phyloP scores from a whole-genome alignment of 768 basidiomycete genomes.

The Russula vinacea region DNA sequence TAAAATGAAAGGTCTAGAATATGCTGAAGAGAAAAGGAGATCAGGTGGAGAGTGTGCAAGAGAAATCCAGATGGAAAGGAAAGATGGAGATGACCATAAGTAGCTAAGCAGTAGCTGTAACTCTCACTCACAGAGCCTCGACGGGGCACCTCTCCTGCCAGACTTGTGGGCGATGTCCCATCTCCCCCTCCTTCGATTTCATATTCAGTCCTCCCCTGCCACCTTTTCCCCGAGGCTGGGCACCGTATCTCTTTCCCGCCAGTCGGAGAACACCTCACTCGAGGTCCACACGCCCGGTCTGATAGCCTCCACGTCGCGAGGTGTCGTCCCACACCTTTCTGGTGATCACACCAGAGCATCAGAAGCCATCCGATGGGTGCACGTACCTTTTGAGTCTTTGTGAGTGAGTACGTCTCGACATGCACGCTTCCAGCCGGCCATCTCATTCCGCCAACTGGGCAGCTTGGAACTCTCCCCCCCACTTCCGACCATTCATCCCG shows the following conservation, averaged over 20 bases:
- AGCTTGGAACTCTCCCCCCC: constrained; percentile 69
- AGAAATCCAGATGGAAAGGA: background rate
- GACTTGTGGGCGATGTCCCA: background rate
- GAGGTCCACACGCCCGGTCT: constrained; percentile 59
- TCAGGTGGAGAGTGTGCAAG: background rate
- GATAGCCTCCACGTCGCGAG: constrained; percentile 64
- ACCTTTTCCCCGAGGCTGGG: constrained; percentile 28
- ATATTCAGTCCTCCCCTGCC: constrained; percentile 5
- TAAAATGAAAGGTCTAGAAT: background rate
- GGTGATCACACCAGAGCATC: constrained; percentile 53
- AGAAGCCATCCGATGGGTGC: constrained; percentile 55
- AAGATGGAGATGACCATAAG: background rate
- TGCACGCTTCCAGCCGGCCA: background rate
- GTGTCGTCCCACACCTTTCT: constrained; percentile 70
- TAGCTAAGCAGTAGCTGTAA: background rate
- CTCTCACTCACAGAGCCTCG: too few relatives aligned
- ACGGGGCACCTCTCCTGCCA: too few relatives aligned
- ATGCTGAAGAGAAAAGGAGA: background rate
- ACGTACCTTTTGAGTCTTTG: constrained; percentile 81
- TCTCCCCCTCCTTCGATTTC: constrained; percentile 21
- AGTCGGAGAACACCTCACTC: constrained; percentile 26
- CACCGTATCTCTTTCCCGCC: constrained; percentile 12
- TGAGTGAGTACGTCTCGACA: constrained; percentile 39
- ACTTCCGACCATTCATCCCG: constrained; percentile 56
- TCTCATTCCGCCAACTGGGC: background rate